Evolutionary conservation across 495 filamentous ascomycete genomes (phyloP), one percentile per base, ranked within the genome.

Genomic region (Lasiosphaeris hirsuta): DNA sequence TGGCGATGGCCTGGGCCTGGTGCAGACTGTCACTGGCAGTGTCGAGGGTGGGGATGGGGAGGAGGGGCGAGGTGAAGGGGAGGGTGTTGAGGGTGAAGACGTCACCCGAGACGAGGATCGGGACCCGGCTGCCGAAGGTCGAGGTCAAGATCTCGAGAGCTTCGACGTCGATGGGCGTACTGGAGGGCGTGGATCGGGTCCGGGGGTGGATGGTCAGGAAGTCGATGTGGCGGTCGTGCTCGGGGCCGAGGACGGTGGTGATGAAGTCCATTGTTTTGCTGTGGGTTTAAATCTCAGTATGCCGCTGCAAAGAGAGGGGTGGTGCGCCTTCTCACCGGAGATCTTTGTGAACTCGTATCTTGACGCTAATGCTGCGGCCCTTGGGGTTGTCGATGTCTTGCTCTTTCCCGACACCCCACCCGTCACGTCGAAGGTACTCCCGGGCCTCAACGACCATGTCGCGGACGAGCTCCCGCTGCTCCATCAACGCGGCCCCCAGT

Each of bases 161-260:
- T 42, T 82, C 80, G 36, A 84, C 57, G 60, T 85, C 75, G 51
- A 86, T 84, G 2, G 84, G 78, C 1, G 73, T 69, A 61, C 70
- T 78, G 18, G 79, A 83, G 5, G 76, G 79, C 13, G 84, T 85
- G 23, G 64, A 72, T 7, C 80, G 72, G 33, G 75, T 77, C 10
- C 85, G 76, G 18, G 84, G 84, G 65, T 88, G 85, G 52, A 88
- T 81, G 37, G 85, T 87, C 7, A 88, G 71, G 62, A 78, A 87
- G 70, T 85, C 82, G 42, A 81, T 72, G 46, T 76, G 69, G 9
- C 76, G 72, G 44, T 68, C 63, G 10, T 77, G 65, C 19, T 72
- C 68, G 34, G 72, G 71, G 13, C 72, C 73, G 4, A 82, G 56
- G 10, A 82, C 70, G 0, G 81, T 80, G 9, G 73, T 72, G 60